Percentiles rank a stretch among this genome's conserved stretches.
Conservation (phyloP, 164 flowering plant genomes). For the Cinnamomum chago region DNA sequence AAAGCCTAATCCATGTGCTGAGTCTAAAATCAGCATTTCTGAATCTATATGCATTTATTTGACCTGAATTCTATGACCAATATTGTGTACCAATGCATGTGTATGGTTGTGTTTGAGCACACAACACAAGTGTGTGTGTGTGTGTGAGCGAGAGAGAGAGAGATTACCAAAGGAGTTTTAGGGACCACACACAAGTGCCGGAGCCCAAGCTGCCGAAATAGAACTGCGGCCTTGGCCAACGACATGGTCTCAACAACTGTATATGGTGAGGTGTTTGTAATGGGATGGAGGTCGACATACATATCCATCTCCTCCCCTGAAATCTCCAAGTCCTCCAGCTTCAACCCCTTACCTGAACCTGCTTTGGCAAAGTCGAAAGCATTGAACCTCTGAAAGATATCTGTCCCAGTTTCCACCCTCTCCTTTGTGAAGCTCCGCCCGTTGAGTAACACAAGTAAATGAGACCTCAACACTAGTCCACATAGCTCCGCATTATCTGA, state of each 20-base stretch:
- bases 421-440: constrained; percentile 53
- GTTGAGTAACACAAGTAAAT: constrained; percentile 72
- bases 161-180: constrained; percentile 70
- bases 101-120: neutral
- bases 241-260: constrained; percentile 93
- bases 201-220: constrained; percentile 77
- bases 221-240: constrained; percentile 84
- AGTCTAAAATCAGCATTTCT: neutral
- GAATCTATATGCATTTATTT: neutral
- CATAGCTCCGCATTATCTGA: constrained; percentile 63
- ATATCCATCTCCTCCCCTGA: constrained; percentile 76
- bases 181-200: constrained; percentile 88
- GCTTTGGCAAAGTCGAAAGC: constrained; percentile 86
- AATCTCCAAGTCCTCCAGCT: constrained; percentile 70
- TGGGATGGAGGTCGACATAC: constrained; percentile 92
- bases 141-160: constrained; percentile 6
- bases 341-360: constrained; percentile 81
- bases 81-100: neutral
- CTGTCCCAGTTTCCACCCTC: constrained; percentile 30
- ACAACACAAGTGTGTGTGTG: neutral
- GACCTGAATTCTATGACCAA: neutral
- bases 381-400: constrained; percentile 38
- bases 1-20: neutral
- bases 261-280: constrained; percentile 78
- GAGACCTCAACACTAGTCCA: constrained; percentile 82